Base-by-base conservation (phyloP, 345 rosid species). In the Salix udensis region DNA sequence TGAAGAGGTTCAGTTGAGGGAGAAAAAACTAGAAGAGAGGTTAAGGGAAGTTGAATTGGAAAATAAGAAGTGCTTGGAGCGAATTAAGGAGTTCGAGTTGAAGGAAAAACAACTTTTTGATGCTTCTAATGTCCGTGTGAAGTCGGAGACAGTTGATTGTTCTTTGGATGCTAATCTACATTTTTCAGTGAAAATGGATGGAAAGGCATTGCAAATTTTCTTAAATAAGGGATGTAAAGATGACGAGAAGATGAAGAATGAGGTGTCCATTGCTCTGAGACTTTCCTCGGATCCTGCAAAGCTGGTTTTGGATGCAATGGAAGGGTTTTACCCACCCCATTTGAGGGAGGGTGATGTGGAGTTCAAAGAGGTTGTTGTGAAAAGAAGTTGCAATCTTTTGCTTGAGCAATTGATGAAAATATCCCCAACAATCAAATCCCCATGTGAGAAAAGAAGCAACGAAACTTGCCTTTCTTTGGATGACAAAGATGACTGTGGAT, bases 221-320 rank as follows among this genome's bases (percentile, higher is more conserved):
- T 81, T 89, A 71, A 87, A 76, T 72, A 88, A 86, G 77, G 83
- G 75, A 71, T 42, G 84, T 64, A 80, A 77, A 64, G 82, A 81
- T 64, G 73, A 68, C 71, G 80, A 76, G 70, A 73, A 72, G 70
- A 70, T 89, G 74, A 74, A 74, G 64, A 31, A 74, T 9, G 84
- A 83, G 60, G 83, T 89, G 8, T 26, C 31, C 0, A 37, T 11
- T 39, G 72, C 83, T 19, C 72, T 89, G 15, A 58, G 77, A 28
- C 44, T 68, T 24, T 88, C 87, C 31, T 44, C 79, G 2, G 83
- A 89, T 53, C 96, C 96, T 37, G 88, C 88, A 19, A 87, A 83
- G 82, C 87, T 91, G 74, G 92, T 88, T 71, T 74, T 91, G 69
- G 91, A 85, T 84, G 87, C 91, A 53, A 74, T 91, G 74, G 61